Evolutionary conservation across 2,329 filamentous ascomycete species (phyloP), one percentile per base, ranked within the genome.

Genomic region (Pseudopithomyces chartarum): DNA sequence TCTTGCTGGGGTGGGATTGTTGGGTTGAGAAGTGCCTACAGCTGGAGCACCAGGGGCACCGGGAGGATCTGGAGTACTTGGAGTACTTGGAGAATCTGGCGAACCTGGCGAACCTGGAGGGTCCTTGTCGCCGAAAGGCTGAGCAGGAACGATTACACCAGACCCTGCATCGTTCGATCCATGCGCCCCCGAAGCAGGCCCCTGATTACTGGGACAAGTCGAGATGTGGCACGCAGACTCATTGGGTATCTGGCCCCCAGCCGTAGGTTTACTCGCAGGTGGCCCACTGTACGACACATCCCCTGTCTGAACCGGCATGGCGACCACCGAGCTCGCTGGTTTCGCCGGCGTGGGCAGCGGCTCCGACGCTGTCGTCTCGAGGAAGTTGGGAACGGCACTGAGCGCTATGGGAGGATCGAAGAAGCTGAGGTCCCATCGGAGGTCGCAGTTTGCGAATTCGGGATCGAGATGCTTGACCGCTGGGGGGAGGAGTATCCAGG

Each of bases 331-430:
- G 38, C 48, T 51, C 11, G 48, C 48, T 34, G 48, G 48, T 17
- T 40, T 11, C 22, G 48, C 48, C 20, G 48, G 38, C 32, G 48
- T 51, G 36, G 22, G 32, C 1, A 22, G 26, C 19, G 36, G 48
- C 17, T 42, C 48, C 22, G 36, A 15, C 19, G 48, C 20, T 6
- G 38, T 23, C 10, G 48, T 33, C 3, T 36, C 42, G 26, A 51
- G 48, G 22, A 51, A 51, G 23, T 42, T 33, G 7, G 48, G 48
- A 36, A 40, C 48, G 7, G 12, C n/a, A 17, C 42, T 38, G n/a
- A 51, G 23, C 32, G 48, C 48, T n/a, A 51, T 51, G 1, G 48
- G 48, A 22, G 48, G 48, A 23, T 51, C 48, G 17, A 51, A 51
- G n/a, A 40, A 51, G 8, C 22, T 29, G 48, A 22, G 22, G 38